Percentiles rank a stretch among this genome's conserved stretches.
phyloP scores from a whole-genome alignment of 257 asterid species.

The Fraxinus quadrangulata region DNA sequence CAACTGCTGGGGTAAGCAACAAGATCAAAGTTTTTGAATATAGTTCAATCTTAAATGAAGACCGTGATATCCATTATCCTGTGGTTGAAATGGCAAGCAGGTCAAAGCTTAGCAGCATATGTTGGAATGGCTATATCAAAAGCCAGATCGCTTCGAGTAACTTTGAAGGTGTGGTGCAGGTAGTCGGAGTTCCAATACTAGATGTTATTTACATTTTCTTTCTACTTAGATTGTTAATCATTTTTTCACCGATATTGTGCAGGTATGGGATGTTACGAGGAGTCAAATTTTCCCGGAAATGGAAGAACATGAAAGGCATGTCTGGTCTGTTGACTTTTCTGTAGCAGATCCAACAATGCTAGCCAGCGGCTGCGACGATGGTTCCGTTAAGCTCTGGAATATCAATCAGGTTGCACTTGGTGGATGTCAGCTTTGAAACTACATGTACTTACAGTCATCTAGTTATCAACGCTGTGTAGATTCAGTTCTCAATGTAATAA shows the following conservation, averaged over 20 bases:
- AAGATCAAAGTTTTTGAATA: conserved; percentile 92
- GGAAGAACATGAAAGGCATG: conserved; percentile 91
- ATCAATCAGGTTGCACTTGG: conserved; percentile 99
- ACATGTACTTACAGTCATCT: conserved; percentile 75
- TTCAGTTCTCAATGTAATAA: conserved; percentile 49
- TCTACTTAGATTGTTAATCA: not conserved
- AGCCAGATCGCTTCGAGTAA: conserved; percentile 98
- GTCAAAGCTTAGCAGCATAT: conserved; percentile 93
- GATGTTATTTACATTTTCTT: not conserved
- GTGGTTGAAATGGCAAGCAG: conserved; percentile 87
- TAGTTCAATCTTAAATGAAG: conserved; percentile 64
- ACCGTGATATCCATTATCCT: conserved; percentile 91
- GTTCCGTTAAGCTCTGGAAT: conserved; percentile 98
- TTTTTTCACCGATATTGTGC: conserved; percentile 23
- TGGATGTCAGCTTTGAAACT: conserved; percentile 94
- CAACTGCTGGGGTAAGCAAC: conserved; percentile 95
- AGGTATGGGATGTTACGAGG: conserved; percentile 95
- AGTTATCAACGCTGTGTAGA: conserved; percentile 38
- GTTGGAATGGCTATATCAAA: conserved; percentile 95
- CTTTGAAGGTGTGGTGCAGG: conserved; percentile 99
- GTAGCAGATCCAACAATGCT: conserved; percentile 92
- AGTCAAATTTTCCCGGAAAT: conserved; percentile 87
- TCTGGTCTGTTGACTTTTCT: conserved; percentile 96
- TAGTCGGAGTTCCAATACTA: conserved; percentile 19
- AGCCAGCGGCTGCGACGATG: conserved; percentile 98